These are phyloP conservation scores for Epichloe baconii DNA, from an alignment of 2,329 filamentous ascomycete genomes.

Conservation along the genomic window DNA sequence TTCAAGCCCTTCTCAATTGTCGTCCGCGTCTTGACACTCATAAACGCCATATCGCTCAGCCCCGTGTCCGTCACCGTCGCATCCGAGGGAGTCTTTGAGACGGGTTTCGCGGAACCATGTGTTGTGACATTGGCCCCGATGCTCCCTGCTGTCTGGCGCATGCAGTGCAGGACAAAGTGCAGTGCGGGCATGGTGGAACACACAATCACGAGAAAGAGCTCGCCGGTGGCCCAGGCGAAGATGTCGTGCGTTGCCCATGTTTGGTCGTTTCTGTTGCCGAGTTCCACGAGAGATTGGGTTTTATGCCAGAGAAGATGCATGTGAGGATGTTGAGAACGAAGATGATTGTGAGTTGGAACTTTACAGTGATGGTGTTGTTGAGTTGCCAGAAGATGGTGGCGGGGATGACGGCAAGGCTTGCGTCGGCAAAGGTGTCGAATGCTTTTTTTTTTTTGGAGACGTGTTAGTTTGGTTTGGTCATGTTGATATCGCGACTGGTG, in stretches of 20 bases:
- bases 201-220: conserved; percentile 14
- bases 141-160: conserved; percentile 3
- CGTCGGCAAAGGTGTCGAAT: conserved; percentile 13
- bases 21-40: conserved; percentile 9
- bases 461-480: background rate
- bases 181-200: conserved; percentile 11
- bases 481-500: background rate
- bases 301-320: conserved; percentile 13
- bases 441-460: conserved; percentile 5
- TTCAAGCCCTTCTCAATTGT: conserved; percentile 5
- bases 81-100: background rate
- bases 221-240: conserved; percentile 12
- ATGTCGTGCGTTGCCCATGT: conserved; percentile 13
- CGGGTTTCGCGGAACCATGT: conserved; percentile 1
- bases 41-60: conserved; percentile 5
- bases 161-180: conserved; percentile 7
- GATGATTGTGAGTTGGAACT: conserved; percentile 46
- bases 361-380: conserved; percentile 61
- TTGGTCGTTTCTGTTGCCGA: conserved; percentile 11
- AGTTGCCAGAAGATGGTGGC: conserved; percentile 50
- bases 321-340: conserved; percentile 13
- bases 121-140: conserved; percentile 1
- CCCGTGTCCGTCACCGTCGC: conserved; percentile 4
- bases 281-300: conserved; percentile 11
- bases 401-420: conserved; percentile 11